Base-by-base conservation (phyloP, 176 grass and related monocot species). In the Puya raimondii region DNA sequence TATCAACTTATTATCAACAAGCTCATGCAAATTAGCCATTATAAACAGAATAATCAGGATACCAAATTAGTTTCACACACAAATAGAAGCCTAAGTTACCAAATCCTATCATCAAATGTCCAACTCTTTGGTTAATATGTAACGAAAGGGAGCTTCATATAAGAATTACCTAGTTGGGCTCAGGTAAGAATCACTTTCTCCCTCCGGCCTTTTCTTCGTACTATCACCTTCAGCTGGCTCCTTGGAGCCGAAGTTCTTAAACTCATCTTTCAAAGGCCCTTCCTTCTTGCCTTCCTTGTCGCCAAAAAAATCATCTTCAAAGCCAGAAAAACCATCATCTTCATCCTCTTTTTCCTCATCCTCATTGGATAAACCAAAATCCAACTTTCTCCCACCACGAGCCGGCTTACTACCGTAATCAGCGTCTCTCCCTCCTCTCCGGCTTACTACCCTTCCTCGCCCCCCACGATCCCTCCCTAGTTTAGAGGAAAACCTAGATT, bases 91-190 rank as follows among this genome's bases (percentile, higher is more conserved):
- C 6, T 26, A 53, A 18, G 7, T 16, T 3, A 52, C 23, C 50
- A 26, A 29, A 29, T 48, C 29, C 42, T 18, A 49, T 48, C 16
- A 10, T 12, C 13, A 12, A 22, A 12, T 7, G 8, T 14, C 49
- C 5, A 53, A 15, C 14, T 20, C 51, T 66, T 16, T 6, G 17
- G 12, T 57, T 72, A 51, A 27, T 48, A 72, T 54, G 22, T 14
- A n/a, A 27, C n/a, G 27, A 68, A n/a, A 57, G 64, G 23, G 23
- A 56, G 50, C 47, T 68, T 54, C n/a, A 72, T 70, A 68, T 14
- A 22, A 65, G 71, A 58, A 9, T 58, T 91, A 96, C 92, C 92
- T 88, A 66, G 78, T 96, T 48, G 91, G 81, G 81, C 88, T 89
- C 71, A 96, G 72, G 81, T 96, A 96, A 57, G 92, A 96, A 79